Evolutionary conservation across 352 stramenopile species (phyloP).

Genomic region (Paralagenidium karlingii): DNA sequence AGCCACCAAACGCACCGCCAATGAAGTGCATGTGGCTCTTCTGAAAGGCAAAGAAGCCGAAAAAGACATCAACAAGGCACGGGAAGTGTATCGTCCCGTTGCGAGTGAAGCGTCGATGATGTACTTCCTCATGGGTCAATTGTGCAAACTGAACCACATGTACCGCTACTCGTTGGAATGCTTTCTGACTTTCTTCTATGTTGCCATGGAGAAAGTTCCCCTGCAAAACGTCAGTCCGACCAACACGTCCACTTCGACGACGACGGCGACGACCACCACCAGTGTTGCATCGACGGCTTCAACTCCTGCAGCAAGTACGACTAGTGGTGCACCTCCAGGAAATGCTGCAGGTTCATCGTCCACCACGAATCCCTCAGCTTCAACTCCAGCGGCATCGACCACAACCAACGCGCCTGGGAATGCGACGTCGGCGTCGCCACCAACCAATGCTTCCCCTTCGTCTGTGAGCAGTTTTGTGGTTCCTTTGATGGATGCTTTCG

Average conservation of each 20-base stretch:
- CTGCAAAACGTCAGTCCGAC: too few species aligned
- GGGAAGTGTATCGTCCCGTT: conserved; percentile 85
- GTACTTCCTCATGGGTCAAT: conserved; percentile 86
- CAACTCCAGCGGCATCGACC: too few species aligned
- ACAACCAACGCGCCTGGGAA: too few species aligned
- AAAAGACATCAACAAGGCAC: conserved; percentile 83
- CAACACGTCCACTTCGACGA: conserved; percentile 13
- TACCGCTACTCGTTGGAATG: conserved; percentile 90
- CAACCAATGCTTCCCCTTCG: too few species aligned
- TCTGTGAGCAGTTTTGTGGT: too few species aligned
- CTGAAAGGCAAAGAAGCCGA: conserved; percentile 79
- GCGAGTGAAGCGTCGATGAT: conserved; percentile 83
- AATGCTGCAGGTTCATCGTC: conserved; percentile 5
- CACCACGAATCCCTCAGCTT: too few species aligned
- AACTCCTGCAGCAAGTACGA: background rate
- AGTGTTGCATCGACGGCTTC: too few species aligned
- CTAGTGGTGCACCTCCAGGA: background rate
- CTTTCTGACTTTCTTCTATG: conserved; percentile 83
- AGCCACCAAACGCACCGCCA: conserved; percentile 82
- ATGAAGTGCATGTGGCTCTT: conserved; percentile 76
- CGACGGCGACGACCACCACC: too few species aligned
- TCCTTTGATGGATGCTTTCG: conserved; percentile 12
- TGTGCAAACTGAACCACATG: conserved; percentile 88
- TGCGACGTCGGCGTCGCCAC: conserved; percentile 13
- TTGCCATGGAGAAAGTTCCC: conserved; percentile 59